Base-by-base conservation (phyloP, 2,329 filamentous ascomycete species). In the Parascedosporium putredinis region DNA sequence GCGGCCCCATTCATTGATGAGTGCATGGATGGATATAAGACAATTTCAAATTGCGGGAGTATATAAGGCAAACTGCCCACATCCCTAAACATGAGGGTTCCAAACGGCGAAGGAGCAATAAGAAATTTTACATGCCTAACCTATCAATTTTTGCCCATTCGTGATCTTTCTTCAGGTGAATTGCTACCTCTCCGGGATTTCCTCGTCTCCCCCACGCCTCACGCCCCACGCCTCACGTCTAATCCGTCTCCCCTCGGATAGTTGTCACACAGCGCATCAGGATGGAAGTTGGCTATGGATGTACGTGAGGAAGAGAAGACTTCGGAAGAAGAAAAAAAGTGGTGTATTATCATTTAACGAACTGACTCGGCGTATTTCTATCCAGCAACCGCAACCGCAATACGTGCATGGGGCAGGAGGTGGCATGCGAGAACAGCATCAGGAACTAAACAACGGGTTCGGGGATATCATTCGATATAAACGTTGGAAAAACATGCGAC, bases 401-500 rank as follows among this genome's bases (percentile, higher is more conserved):
- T 10, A 2, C 12, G 16, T 10, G 9, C 3, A 6, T 44, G n/a
- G 31, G 33, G 34, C 34, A 4, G 22, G 29, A n/a, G 36, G 12
- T 24, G 23, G 42, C n/a, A n/a, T n/a, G n/a, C n/a, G 5, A 40
- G n/a, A 48, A 38, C 27, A 22, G 18, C 36, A 31, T 22, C 20
- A 20, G 12, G 38, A 42, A 42, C 38, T 16, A 42, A 42, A 42
- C 31, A 42, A 40, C 22, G n/a, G 20, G 38, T 42, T 16, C 20
- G 38, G 38, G 38, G 38, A 42, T 42, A 42, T 42, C 38, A 42
- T 24, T 42, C 20, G 38, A 42, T 42, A 20, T 42, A 42, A 14
- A 18, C n/a, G 33, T 20, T 16, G 20, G 12, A 5, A 10, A 42
- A 42, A 16, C 20, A 42, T 42, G 20, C 38, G 18, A 12, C 38